Evolutionary conservation across 768 basidiomycete species (phyloP), one percentile per base, ranked within the genome.

Genomic region (Rhizopogon salebrosus): DNA sequence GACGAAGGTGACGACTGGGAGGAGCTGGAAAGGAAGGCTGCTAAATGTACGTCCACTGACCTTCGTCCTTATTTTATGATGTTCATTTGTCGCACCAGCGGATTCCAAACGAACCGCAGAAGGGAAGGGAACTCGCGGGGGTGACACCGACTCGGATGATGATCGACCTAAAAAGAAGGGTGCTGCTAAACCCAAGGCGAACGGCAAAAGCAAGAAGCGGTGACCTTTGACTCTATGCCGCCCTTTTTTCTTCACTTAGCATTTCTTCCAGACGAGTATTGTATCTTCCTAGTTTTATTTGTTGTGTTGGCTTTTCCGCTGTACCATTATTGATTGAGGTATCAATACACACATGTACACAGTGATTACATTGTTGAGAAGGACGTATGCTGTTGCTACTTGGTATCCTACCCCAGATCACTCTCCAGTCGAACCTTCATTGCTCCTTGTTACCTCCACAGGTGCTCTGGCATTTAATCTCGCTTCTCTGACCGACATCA

Each of bases 1-100:
- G 84, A 87, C 49, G 84, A 85, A 51, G 85, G 93, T 9, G 92
- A 95, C 50, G 94, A 95, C 61, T 99, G 95, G 95, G 95, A 97
- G 62, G 92, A 93, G 68, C 75, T 97, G 34, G 95, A 97, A 70
- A 76, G 82, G 41, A 95, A 94, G 67, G 94, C 94, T 6, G 91
- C 91, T 7, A 89, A 88, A 77, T 88, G 85, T 90, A 63, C 60
- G 75, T 34, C 18, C 1, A 18, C 0, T 49, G 8, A n/a, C 4
- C n/a, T 23, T 40, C 4, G 13, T 39, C 49, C 31, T 10, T 48
- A 52, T 3, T 13, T 49, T 14, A 18, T 37, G 16, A 26, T 8
- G 11, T 37, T 53, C 52, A 56, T 41, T 23, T 43, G 18, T 14
- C 20, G 31, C 35, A 52, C 6, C 48, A 80, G 80, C 79, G 53